Evolutionary conservation across 345 rosid species (phyloP), one percentile per base, ranked within the genome.

Genomic region (Euphorbia peplus): DNA sequence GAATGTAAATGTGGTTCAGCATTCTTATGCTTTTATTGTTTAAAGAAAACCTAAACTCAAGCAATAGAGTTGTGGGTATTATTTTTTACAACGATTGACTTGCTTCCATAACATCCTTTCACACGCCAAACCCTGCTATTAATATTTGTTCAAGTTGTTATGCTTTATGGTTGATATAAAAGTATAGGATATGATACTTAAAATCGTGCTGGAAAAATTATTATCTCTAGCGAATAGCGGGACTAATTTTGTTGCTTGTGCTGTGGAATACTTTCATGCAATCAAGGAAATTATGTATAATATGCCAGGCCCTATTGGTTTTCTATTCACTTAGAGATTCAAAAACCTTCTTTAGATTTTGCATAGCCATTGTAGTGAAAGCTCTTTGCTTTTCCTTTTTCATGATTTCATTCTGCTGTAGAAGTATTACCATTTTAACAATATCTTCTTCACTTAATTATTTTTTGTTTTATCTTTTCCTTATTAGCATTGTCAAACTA

Each of bases 81-180:
- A n/a, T 18, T 50, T 29, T 32, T 9, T 26, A 1, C 41, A 50
- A 52, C 41, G 16, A 37, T 53, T 9, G 48, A n/a, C 16, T 26
- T 39, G 32, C 22, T 19, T n/a, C 19, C 32, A 18, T 55, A 67
- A 37, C 42, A 22, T 8, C 18, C 22, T 8, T 30, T 60, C 51
- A 32, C 37, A 32, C 4, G 37, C 4, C 3, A 32, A 21, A 28
- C 39, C 26, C 35, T 35, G 18, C 26, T 66, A 91, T 59, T 37
- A 50, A 61, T 46, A 6, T n/a, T 61, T 39, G 7, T 39, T 37
- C 10, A 37, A 29, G 30, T 61, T 61, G 29, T 14, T 61, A 18
- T 37, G 10, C 14, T 59, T 29, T 59, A 14, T 59, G 63, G 21
- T 29, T 30, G 35, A 16, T 29, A 5, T 18, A n/a, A 30, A 30